phyloP scores from a whole-genome alignment of 78 protist genomes.

The Dictyostelium firmibasis region DNA sequence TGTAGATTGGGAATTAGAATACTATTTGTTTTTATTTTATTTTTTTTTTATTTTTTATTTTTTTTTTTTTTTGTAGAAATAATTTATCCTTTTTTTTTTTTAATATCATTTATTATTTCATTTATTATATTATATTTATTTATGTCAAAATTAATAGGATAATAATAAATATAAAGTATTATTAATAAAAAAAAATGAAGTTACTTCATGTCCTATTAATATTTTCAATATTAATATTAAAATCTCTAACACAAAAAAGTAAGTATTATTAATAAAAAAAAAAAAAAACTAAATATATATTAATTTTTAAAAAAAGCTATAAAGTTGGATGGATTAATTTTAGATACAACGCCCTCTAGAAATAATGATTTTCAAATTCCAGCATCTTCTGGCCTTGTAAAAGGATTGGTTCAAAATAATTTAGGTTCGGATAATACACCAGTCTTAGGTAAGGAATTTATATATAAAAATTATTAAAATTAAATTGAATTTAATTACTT shows the following conservation, averaged over 20 bases:
- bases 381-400: neutral
- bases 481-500: no score
- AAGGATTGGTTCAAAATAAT: neutral
- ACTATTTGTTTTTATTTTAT: no score
- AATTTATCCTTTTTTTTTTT: no score
- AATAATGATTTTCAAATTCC: slow-evolving; percentile 6
- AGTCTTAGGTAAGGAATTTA: neutral
- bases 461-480: no score
- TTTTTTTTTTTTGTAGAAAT: no score
- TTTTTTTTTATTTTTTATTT: no score
- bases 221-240: neutral
- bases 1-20: no score
- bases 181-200: neutral
- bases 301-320: neutral
- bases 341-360: neutral
- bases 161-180: no score
- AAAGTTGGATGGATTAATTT: neutral
- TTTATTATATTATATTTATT: no score
- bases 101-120: no score
- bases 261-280: neutral
- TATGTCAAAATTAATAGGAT: no score
- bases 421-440: slow-evolving; percentile 27
- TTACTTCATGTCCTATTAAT: neutral
- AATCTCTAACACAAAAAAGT: neutral
- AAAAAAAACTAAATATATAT: no score